Conservation (phyloP, 352 stramenopile genomes). For the Pythium scleroteichum region DNA sequence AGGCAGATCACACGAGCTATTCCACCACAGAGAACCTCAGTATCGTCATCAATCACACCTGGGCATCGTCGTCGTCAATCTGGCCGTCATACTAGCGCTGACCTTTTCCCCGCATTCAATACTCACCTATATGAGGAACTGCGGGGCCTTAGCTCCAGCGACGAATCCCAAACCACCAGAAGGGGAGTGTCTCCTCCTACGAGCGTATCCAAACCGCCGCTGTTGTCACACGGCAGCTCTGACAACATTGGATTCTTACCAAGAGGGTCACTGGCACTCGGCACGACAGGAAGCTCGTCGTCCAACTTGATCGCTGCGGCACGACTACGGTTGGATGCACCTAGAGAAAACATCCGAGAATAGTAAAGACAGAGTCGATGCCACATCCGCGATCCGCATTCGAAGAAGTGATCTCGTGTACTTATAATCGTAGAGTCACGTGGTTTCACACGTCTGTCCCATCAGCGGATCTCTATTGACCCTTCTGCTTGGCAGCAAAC, state of each 20-base stretch:
- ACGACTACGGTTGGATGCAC: constrained; percentile 18
- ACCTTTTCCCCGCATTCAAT: constrained; percentile 23
- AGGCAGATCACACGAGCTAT: constrained; percentile 38
- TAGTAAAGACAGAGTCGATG: neutral
- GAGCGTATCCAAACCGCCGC: neutral
- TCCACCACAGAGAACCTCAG: constrained; percentile 17
- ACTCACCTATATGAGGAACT: constrained; percentile 20
- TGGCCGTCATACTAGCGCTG: constrained; percentile 3
- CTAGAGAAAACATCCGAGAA: constrained; percentile 13
- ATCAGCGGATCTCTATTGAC: constrained; percentile 12
- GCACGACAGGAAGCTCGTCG: neutral
- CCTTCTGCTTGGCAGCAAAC: constrained; percentile 64
- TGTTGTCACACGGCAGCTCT: constrained; percentile 17
- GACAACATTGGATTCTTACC: neutral
- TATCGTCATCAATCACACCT: constrained; percentile 4
- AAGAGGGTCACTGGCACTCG: neutral
- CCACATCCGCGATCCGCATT: neutral
- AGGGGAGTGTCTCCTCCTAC: neutral
- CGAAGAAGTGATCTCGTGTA: neutral
- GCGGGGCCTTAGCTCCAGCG: constrained; percentile 1
- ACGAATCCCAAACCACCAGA: neutral
- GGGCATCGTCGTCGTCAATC: constrained; percentile 18
- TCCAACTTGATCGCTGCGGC: constrained; percentile 19
- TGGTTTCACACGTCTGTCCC: neutral
- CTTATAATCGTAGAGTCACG: neutral